A percentile compares a stretch with the other conserved stretches of the same genome.
Evolutionary conservation across 1,139 yeast genomes (phyloP).

Genomic region (Yamadazyma atmosphaerica): DNA sequence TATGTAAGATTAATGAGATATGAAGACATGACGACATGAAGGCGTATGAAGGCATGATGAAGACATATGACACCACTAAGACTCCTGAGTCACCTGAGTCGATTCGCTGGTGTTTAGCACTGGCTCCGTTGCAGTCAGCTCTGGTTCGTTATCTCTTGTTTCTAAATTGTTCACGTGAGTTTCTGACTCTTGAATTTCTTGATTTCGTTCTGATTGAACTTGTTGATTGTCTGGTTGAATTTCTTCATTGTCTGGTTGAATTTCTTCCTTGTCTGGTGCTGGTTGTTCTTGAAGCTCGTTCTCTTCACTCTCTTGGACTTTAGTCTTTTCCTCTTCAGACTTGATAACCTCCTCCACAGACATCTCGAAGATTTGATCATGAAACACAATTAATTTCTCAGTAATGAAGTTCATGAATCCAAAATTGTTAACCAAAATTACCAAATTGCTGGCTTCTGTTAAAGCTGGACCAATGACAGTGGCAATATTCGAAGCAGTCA

Average conservation of each 20-base stretch:
- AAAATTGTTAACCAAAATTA: slow-evolving; percentile 49
- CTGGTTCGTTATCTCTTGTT: slow-evolving; percentile 1
- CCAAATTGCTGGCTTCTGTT: slow-evolving; percentile 57
- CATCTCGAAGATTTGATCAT: slow-evolving; percentile 37
- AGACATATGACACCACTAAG: background rate
- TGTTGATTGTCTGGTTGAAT: too few relatives aligned
- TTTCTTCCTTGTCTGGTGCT: too few relatives aligned
- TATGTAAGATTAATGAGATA: background rate
- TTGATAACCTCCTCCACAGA: slow-evolving; percentile 5
- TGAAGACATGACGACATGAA: background rate
- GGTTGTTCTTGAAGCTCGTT: too few relatives aligned
- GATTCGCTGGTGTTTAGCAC: background rate
- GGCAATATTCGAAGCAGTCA: slow-evolving; percentile 80
- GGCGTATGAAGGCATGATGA: background rate
- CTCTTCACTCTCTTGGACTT: background rate
- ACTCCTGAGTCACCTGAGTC: background rate
- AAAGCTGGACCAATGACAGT: slow-evolving; percentile 70
- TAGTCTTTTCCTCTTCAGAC: slow-evolving; percentile 1
- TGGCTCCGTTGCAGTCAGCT: background rate
- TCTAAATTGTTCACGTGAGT: too few relatives aligned
- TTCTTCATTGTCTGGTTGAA: too few relatives aligned
- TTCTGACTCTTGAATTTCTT: too few relatives aligned
- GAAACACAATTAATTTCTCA: slow-evolving; percentile 50
- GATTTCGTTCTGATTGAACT: too few relatives aligned
- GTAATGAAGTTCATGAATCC: slow-evolving; percentile 57